Percentiles rank a stretch among this genome's conserved stretches.
Conservation (phyloP, 2,329 filamentous ascomycete species). For the Zymoseptoria pseudotritici region DNA sequence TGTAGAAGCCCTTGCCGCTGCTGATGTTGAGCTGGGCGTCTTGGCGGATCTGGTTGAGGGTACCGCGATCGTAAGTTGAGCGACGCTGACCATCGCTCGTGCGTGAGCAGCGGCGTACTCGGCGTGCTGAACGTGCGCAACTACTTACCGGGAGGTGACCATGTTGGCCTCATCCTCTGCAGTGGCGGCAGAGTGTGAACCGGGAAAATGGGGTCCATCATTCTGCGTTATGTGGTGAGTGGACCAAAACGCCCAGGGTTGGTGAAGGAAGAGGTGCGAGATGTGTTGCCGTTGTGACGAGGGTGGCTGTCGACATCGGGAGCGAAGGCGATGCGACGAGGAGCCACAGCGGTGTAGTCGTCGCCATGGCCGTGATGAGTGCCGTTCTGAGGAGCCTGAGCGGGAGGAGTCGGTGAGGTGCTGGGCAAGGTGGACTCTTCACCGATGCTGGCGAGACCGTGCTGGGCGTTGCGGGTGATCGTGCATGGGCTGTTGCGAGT, state of each 20-base stretch:
- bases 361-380: too few relatives aligned
- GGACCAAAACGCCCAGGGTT: background rate
- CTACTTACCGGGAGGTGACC: slow-evolving; percentile 1
- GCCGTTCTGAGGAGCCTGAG: too few relatives aligned
- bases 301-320: background rate
- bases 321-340: background rate
- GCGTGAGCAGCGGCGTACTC: slow-evolving; percentile 12
- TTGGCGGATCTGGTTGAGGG: background rate
- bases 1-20: background rate
- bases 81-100: background rate
- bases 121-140: slow-evolving; percentile 12
- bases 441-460: too few relatives aligned
- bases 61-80: background rate
- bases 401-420: too few relatives aligned
- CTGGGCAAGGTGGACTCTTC: too few relatives aligned
- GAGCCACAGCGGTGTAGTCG: background rate
- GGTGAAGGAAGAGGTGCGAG: too few relatives aligned
- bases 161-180: slow-evolving; percentile 11
- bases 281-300: too few relatives aligned
- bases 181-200: slow-evolving; percentile 9
- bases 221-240: background rate
- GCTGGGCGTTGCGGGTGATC: background rate
- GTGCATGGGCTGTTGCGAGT: too few relatives aligned
- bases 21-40: background rate
- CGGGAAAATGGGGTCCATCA: background rate